A percentile compares a stretch with the other conserved stretches of the same genome.
phyloP scores from a whole-genome alignment of 164 flowering plant genomes.

The Umbellularia californica region DNA sequence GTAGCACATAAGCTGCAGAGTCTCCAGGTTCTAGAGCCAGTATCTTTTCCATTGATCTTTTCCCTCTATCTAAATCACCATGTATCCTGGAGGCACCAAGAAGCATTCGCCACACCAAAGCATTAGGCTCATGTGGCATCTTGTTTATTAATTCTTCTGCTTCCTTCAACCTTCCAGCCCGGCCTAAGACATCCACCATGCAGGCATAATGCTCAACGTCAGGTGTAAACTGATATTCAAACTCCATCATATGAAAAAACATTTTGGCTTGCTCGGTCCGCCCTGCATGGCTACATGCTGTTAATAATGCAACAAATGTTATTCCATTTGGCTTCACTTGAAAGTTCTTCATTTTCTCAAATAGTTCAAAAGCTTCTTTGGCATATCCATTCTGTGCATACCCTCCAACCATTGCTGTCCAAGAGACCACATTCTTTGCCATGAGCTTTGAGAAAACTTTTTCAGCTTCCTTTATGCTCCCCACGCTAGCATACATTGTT shows the following conservation, averaged over 20 bases:
- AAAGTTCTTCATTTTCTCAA: constrained; percentile 11
- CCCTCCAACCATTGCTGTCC: constrained; percentile 22
- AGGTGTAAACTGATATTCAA: constrained; percentile 13
- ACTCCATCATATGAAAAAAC: constrained; percentile 14
- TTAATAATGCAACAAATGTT: constrained; percentile 13
- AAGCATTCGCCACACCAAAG: constrained; percentile 19
- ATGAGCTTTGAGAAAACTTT: constrained; percentile 10
- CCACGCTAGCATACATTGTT: constrained; percentile 18
- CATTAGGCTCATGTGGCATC: constrained; percentile 16
- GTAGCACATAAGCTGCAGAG: constrained; percentile 18
- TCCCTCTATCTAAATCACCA: constrained; percentile 12
- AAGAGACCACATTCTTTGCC: constrained; percentile 11
- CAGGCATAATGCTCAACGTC: constrained; percentile 18
- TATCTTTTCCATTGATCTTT: constrained; percentile 14
- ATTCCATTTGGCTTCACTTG: constrained; percentile 14
- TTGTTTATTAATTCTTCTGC: constrained; percentile 16
- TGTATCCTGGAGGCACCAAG: constrained; percentile 14
- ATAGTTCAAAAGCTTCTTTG: constrained; percentile 12
- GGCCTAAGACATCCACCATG: constrained; percentile 16
- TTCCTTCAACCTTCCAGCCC: constrained; percentile 17
- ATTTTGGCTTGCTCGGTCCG: constrained; percentile 9
- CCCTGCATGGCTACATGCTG: constrained; percentile 19
- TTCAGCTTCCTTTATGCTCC: constrained; percentile 11
- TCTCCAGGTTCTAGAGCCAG: constrained; percentile 16
- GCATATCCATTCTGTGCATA: constrained; percentile 19